Evolutionary conservation across 2,329 filamentous ascomycete genomes (phyloP), one percentile per base, ranked within the genome.

Genomic region (Sarocladiaceae sp.): DNA sequence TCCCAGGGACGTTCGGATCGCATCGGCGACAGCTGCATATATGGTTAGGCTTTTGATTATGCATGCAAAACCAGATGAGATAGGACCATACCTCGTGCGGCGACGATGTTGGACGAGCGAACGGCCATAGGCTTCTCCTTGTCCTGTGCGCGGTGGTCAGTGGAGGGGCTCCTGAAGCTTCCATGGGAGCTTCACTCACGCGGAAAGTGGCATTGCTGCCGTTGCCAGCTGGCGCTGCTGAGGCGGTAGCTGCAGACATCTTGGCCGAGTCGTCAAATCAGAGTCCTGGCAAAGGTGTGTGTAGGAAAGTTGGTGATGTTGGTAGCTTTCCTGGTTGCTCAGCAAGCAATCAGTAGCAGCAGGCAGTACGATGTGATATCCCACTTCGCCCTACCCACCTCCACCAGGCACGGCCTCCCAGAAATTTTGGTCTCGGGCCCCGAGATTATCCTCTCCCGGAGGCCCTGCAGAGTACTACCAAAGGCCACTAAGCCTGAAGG

Each of bases 61-160:
- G 13, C 11, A 11, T 4, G n/a, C 13, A 4, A 6, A 31, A 23
- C 4, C 16, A 3, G 11, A 15, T 27, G 16, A 13, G 26, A n/a
- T 33, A 23, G 13, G 45, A 32, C 51, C 70, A 56, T 76, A 91
- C 88, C 88, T 88, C 91, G 82, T 58, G 93, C 93, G 57, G 93
- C 93, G 61, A 95, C 85, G 68, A 98, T 97, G 71, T 98, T 98
- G 61, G 88, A 87, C 53, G 87, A 90, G 57, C 93, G 85, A 53
- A 98, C 93, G 54, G 93, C 93, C 75, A 93, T 84, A 55, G 93
- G 93, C 88, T 98, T 98, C 74, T 96, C 93, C 81, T 96, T 98
- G 63, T 83, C 79, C 80, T 83, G 55, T 42, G 55, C 43, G 19
- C n/a, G n/a, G 53, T 42, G 44, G 54, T 68, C 55, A 68, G 63